These are phyloP conservation scores for Mortierella sp. DNA, from an alignment of 371 early-diverging fungal genomes.

Conservation along the genomic window DNA sequence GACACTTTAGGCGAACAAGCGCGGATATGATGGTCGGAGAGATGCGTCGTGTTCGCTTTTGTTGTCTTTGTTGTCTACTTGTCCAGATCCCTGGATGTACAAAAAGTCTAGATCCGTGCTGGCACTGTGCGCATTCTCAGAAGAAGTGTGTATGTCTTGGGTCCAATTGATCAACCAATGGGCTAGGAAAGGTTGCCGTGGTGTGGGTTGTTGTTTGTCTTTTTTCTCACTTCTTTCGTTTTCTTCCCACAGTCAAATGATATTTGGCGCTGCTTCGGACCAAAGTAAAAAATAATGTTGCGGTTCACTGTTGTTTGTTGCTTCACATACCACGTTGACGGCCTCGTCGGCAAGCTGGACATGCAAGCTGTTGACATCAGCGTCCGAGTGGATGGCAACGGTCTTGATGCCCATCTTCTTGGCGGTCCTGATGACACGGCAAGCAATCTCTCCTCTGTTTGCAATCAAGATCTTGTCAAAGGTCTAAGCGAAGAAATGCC, in stretches of 20 bases:
- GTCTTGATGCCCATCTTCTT: slow-evolving; percentile 89
- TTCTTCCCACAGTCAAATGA: slow-evolving; percentile 1
- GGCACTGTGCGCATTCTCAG: background rate
- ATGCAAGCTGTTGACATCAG: slow-evolving; percentile 83
- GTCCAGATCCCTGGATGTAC: background rate
- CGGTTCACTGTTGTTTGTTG: background rate
- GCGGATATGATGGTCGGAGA: background rate
- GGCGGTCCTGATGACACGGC: slow-evolving; percentile 92
- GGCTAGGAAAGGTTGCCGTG: background rate
- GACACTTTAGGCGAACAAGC: slow-evolving; percentile 10
- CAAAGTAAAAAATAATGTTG: slow-evolving; percentile 1
- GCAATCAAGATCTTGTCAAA: slow-evolving; percentile 97
- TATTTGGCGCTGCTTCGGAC: background rate
- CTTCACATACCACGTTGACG: slow-evolving; percentile 67
- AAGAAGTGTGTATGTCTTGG: background rate
- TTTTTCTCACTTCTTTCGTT: background rate
- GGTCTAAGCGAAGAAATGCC: slow-evolving; percentile 40
- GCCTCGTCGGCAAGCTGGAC: slow-evolving; percentile 83
- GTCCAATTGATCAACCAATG: background rate
- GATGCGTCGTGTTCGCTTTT: background rate
- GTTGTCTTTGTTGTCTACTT: background rate
- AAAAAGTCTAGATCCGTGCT: background rate
- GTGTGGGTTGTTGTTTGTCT: background rate
- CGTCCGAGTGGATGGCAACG: slow-evolving; percentile 95
- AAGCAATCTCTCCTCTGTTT: slow-evolving; percentile 97